Base-by-base conservation (phyloP, 2,329 filamentous ascomycete genomes). In the Diaporthe aspalathi region DNA sequence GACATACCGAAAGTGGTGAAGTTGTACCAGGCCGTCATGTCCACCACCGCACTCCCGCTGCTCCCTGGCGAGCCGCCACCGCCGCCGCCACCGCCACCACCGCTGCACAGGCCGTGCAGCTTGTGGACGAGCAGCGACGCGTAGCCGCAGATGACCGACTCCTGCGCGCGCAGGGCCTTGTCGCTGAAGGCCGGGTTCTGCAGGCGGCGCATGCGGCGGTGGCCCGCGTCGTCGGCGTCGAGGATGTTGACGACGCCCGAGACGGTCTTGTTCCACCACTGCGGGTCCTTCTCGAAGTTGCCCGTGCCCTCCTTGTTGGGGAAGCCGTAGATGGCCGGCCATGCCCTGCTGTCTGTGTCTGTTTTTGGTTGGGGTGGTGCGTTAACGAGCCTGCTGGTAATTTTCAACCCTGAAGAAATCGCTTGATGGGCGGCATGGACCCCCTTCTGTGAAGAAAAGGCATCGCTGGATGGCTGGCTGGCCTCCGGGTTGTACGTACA, bases 141-240 rank as follows among this genome's bases (percentile, higher is more conserved):
- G 35, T 75, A 74, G 12, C 60, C 56, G 9, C 38, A 32, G 16
- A 78, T 75, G 56, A 77, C 69, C 35, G 73, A 72, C 45, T 77
- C 76, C 40, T 79, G 75, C 14, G 74, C 74, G 22, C 74, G 73
- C 57, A 78, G 63, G 3, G 76, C 74, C 70, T 75, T 74, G 52
- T 77, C 77, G 12, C 77, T 78, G 66, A 79, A 79, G 35, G 75
- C 76, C 47, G 74, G 74, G 16, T 74, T 57, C 11, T 78, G 68
- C 20, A 75, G 68, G n/a, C 75, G 73, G 20, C 77, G 76, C 38
- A 76, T 75, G 16, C 75, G 68, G n/a, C 47, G 40, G 60, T 75
- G 74, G 9, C 70, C 72, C 22, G 54, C 65, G 32, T 57, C 56
- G 68, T 72, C 72, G 45, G 57, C 56, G 47, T 54, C 43, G 38